phyloP scores from a whole-genome alignment of 371 early-diverging fungal genomes.

The Enterospora canceri region DNA sequence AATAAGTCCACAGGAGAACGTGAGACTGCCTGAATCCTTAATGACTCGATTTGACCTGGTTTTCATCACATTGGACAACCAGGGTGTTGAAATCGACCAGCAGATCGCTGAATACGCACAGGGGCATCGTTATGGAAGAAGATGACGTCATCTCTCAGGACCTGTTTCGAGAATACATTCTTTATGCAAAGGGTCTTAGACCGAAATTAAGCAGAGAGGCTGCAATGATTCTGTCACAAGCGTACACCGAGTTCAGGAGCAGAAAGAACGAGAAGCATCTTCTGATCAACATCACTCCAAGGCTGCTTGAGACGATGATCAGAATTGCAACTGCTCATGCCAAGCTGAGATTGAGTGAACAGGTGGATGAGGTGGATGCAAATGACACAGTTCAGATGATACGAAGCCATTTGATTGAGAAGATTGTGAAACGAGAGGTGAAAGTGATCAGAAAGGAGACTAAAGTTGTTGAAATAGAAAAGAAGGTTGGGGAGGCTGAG shows the following conservation, averaged over 20 bases:
- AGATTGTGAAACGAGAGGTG: too few relatives aligned
- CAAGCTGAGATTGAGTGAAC: slow-evolving; percentile 66
- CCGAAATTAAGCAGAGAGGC: slow-evolving; percentile 50
- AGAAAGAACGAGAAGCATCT: slow-evolving; percentile 46
- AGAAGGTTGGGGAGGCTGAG: not conserved
- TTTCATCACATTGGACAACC: slow-evolving; percentile 80
- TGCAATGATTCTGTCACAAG: slow-evolving; percentile 29
- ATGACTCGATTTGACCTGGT: slow-evolving; percentile 62
- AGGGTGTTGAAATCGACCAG: slow-evolving; percentile 62
- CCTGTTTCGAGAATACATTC: slow-evolving; percentile 34
- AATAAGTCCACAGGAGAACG: slow-evolving; percentile 53
- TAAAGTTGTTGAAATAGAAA: slow-evolving; percentile 1
- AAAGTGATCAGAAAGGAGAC: too few relatives aligned
- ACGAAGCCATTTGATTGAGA: slow-evolving; percentile 36
- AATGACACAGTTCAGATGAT: slow-evolving; percentile 44
- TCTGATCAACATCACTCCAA: slow-evolving; percentile 74
- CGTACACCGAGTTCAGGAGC: slow-evolving; percentile 49
- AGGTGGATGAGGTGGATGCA: slow-evolving; percentile 60
- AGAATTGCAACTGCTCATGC: slow-evolving; percentile 93
- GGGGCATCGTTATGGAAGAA: slow-evolving; percentile 18
- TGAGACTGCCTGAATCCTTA: slow-evolving; percentile 57
- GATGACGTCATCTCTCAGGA: slow-evolving; percentile 21
- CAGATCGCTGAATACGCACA: slow-evolving; percentile 46
- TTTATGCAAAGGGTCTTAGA: slow-evolving; percentile 31
- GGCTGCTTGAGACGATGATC: slow-evolving; percentile 93